Base-by-base conservation (phyloP, 129 eudicot genomes). In the Oenanthe sinensis region DNA sequence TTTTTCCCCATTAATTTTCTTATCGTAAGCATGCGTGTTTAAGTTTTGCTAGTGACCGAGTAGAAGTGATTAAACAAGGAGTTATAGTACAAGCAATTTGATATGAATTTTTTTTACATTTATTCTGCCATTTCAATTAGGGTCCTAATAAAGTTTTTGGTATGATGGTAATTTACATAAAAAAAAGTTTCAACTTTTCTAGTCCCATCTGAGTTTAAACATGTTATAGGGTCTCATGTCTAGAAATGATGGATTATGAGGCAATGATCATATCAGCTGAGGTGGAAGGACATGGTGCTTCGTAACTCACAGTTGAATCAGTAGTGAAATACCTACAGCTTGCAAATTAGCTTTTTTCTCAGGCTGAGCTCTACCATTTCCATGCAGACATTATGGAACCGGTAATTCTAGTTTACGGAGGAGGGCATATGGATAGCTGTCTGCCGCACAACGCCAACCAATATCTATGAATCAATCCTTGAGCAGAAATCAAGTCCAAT, bases 401-500 rank as follows among this genome's bases (percentile, higher is more conserved):
- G 22, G 96, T 95, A 19, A 90, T 95, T 71, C 97, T 94, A 46
- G 97, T 95, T 14, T 87, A 88, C 80, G 96, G 83, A 81, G 93
- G 68, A 87, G 97, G 80, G 67, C 94, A 30, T 95, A 91, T 75
- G 96, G 94, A 63, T 96, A 91, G 87, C 86, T 90, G 22, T 91
- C 97, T 91, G 93, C 92, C 96, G 90, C 84, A 91, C 94, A 9
- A 90, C 85, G 94, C 86, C 90, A 68, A 91, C 97, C 76, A 91
- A 86, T 71, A 90, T 95, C 46, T 95, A 91, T 26, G 97, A 91
- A 84, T 91, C 97, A n/a, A 91, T 94, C 79, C 91, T 94, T 50
- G 97, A 94, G 75, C 98, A 94, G 84, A 97, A 94, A 86, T 86
- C 97, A 42, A 91, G 96, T 85, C 96, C 98, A 24, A 90, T 90